phyloP scores from a whole-genome alignment of 208 protist genomes.

The Trypanosoma grayi region DNA sequence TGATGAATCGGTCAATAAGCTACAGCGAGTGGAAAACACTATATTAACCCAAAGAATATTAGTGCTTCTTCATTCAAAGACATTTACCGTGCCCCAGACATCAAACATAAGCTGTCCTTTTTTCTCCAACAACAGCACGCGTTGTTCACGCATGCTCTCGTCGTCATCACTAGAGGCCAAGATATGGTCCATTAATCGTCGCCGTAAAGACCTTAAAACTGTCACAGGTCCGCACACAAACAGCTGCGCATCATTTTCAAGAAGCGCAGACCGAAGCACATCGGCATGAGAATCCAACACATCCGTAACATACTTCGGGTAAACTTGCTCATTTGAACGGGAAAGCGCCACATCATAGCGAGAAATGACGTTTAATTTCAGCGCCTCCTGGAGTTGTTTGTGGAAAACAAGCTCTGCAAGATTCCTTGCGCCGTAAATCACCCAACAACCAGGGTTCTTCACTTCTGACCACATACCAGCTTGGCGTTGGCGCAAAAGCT shows the following conservation, averaged over 20 bases:
- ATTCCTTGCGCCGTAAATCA: constrained; percentile 67
- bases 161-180: constrained; percentile 60
- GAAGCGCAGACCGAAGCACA: constrained; percentile 28
- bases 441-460: constrained; percentile 46
- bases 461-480: background rate
- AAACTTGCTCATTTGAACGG: constrained; percentile 12
- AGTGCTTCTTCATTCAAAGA: constrained; percentile 33
- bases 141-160: constrained; percentile 67
- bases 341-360: constrained; percentile 67
- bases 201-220: constrained; percentile 48
- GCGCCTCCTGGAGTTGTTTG: constrained; percentile 40
- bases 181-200: constrained; percentile 39
- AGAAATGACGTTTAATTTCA: constrained; percentile 39
- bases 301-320: constrained; percentile 59
- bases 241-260: constrained; percentile 30
- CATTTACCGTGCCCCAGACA: constrained; percentile 64
- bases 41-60: background rate
- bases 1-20: background rate
- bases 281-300: constrained; percentile 36
- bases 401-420: constrained; percentile 69
- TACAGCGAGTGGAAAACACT: background rate
- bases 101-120: constrained; percentile 67
- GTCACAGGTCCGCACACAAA: constrained; percentile 74
- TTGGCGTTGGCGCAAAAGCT: constrained; percentile 35
- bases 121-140: constrained; percentile 52